Conservation (phyloP, 805 yeast species). For the Diddensiella caesifluorescens region DNA sequence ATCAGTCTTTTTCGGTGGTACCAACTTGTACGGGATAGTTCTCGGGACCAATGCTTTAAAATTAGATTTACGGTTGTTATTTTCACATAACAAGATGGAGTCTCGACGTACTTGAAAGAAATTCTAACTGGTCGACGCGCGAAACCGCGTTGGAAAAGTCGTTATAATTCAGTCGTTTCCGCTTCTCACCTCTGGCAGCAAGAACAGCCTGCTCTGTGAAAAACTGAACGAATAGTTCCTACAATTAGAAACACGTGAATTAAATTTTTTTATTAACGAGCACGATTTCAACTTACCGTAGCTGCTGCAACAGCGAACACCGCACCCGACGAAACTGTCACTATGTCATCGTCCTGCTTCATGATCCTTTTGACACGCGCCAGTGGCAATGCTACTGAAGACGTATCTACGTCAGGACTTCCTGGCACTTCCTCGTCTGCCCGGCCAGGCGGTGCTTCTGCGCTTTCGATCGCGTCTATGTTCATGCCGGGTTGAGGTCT, state of each 20-base stretch:
- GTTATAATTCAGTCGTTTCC: conserved; percentile 64
- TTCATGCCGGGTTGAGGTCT: no score
- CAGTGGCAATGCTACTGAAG: conserved; percentile 46
- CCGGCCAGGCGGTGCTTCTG: no score
- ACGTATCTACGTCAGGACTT: no score
- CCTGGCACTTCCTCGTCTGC: no score
- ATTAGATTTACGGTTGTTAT: neutral
- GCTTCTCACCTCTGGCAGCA: conserved; percentile 55
- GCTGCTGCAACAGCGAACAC: conserved; percentile 75
- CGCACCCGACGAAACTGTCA: conserved; percentile 61
- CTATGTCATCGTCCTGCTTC: conserved; percentile 70
- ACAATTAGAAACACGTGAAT: neutral
- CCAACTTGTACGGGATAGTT: conserved; percentile 24
- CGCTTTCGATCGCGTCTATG: no score
- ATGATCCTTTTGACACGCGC: conserved; percentile 66
- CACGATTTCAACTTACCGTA: conserved; percentile 32
- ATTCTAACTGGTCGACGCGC: conserved; percentile 53
- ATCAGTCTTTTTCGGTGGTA: conserved; percentile 9
- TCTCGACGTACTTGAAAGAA: conserved; percentile 40
- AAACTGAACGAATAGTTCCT: conserved; percentile 62
- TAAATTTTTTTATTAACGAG: neutral
- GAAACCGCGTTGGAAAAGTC: conserved; percentile 65
- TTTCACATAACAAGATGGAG: neutral
- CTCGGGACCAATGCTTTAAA: conserved; percentile 50
- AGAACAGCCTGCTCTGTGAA: conserved; percentile 66